Evolutionary conservation across 441 rosid genomes (phyloP).

Genomic region (Populus hybrid): DNA sequence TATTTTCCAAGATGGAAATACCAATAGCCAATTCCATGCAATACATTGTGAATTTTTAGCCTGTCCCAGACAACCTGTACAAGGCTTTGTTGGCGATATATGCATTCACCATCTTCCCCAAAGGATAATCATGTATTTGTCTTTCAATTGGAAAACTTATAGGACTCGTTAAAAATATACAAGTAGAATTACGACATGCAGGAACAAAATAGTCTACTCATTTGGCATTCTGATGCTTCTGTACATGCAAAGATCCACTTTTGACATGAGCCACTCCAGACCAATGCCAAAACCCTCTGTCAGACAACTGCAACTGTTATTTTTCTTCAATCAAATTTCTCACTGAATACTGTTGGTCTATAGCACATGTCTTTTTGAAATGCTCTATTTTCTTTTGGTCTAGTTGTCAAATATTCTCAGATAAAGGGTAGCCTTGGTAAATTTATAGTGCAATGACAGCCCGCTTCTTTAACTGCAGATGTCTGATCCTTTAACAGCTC

Average conservation of each 20-base stretch:
- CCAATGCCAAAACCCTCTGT: not conserved
- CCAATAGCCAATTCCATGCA: not conserved
- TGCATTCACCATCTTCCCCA: not conserved
- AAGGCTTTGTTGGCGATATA: not conserved
- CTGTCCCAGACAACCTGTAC: not conserved
- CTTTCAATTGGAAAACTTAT: not conserved
- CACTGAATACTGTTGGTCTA: not conserved
- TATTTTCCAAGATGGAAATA: not conserved
- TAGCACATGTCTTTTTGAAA: not conserved
- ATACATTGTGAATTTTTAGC: not conserved
- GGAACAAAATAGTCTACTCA: not conserved
- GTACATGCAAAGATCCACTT: too few relatives aligned
- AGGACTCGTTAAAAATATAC: not conserved
- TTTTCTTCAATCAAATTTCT: not conserved
- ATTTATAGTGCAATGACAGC: conserved; percentile 5
- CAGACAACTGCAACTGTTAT: not conserved
- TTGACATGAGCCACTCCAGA: not conserved
- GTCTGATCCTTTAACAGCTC: conserved; percentile 82
- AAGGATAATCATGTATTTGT: not conserved
- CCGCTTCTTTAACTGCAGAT: conserved; percentile 44
- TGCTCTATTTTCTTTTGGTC: not conserved
- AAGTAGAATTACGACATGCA: not conserved
- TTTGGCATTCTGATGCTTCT: not conserved
- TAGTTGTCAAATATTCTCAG: not conserved
- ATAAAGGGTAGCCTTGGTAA: conserved; percentile 18